Base-by-base conservation (phyloP, 768 basidiomycete genomes). In the Boletellus ananiceps region DNA sequence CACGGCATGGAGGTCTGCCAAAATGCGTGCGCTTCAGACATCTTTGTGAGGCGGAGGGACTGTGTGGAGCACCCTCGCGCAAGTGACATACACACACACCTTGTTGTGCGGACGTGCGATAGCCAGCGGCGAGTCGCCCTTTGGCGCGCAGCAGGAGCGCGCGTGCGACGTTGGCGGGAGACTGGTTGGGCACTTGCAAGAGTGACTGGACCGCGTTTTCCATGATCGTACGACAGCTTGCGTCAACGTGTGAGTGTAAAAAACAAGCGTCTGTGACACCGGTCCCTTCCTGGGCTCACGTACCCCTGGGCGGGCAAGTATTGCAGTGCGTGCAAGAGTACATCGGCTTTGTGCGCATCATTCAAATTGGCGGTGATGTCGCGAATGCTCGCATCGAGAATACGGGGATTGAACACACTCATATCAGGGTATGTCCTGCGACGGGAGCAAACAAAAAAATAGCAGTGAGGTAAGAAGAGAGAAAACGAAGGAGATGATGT, bases 321-420 rank as follows among this genome's bases (percentile, higher is more conserved):
- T 55, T 84, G 82, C 76, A 93, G 82, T n/a, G 89, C 90, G 56
- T 87, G 82, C 42, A 92, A 65, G 46, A 91, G 69, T 33, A 87
- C 74, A 49, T 84, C 83, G 16, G 77, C 83, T 64, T 87, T 88
- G 62, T 86, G 78, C 56, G 77, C 77, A 61, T 83, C 78, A 4
- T 76, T 72, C 31, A 88, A 72, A 50, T 74, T 75, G 7, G 71
- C 69, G 0, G 78, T 73, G 18, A 84, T 80, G 58, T 87, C 84
- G 40, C 82, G 83, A 58, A 86, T 82, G 70, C 82, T 81, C 16
- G 86, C 86, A 58, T 88, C 85, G 34, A 88, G 72, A 52, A 87
- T 87, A 61, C 81, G 84, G 4, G 84, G 84, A 63, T 86, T 87
- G 71, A 88, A 87, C 51, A 83, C 71, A 61, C 75, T 76, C 80